phyloP scores from a whole-genome alignment of 2,329 filamentous ascomycete species.

The Cercospora sp. region DNA sequence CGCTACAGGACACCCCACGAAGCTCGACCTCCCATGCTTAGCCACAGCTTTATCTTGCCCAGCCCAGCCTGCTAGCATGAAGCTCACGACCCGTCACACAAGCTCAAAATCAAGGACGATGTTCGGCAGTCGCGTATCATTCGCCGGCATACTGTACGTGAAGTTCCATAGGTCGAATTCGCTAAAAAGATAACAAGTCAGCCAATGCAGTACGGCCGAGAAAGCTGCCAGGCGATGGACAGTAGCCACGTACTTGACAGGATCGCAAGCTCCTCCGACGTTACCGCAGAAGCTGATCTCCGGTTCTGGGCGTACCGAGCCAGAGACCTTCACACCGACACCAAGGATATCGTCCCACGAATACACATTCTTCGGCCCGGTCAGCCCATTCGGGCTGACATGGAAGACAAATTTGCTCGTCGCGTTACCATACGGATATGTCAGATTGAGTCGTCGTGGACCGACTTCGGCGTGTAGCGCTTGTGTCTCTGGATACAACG shows the following conservation, averaged over 20 bases:
- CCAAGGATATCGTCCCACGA: conserved; percentile 21
- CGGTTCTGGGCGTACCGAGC: conserved; percentile 16
- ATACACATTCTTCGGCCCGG: conserved; percentile 17
- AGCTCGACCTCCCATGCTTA: background rate
- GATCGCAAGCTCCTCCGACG: conserved; percentile 21
- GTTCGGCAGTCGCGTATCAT: conserved; percentile 17
- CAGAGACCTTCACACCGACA: conserved; percentile 16
- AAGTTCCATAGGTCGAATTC: conserved; percentile 27
- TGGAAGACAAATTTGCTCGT: conserved; percentile 23
- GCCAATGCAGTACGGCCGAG: background rate
- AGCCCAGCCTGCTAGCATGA: background rate
- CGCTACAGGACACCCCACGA: background rate
- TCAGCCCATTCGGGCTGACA: conserved; percentile 21
- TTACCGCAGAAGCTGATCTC: conserved; percentile 22
- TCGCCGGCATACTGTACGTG: conserved; percentile 23
- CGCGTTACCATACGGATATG: conserved; percentile 55
- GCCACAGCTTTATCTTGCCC: conserved; percentile 2
- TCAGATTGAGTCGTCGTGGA: conserved; percentile 45
- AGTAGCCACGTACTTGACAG: conserved; percentile 21
- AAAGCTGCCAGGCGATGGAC: background rate
- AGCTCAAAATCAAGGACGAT: conserved; percentile 22
- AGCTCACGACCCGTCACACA: background rate
- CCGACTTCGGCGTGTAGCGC: conserved; percentile 20
- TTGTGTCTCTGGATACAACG: conserved; percentile 33
- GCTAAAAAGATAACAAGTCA: conserved; percentile 9